phyloP scores from a whole-genome alignment of 495 filamentous ascomycete genomes.

The Thozetella sp. region DNA sequence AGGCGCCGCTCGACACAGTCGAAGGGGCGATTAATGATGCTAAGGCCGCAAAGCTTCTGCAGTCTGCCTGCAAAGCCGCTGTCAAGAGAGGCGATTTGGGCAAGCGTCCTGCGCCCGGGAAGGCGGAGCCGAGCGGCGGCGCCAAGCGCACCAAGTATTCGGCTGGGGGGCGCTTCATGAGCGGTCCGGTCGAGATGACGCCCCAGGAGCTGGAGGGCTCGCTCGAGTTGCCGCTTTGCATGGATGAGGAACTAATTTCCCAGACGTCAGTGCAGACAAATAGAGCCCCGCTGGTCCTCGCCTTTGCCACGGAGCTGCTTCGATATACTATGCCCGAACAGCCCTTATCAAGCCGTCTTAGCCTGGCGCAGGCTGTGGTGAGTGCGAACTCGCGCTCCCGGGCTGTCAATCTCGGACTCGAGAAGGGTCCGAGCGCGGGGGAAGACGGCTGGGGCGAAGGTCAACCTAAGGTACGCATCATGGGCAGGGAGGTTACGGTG shows the following conservation, averaged over 20 bases:
- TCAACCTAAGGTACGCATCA: constrained; percentile 68
- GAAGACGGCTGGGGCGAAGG: constrained; percentile 75
- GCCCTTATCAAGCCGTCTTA: constrained; percentile 77
- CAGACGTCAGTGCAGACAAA: constrained; percentile 69
- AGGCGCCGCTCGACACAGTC: constrained; percentile 53
- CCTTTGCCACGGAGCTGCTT: constrained; percentile 73
- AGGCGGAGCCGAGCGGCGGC: constrained; percentile 18
- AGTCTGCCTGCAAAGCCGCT: constrained; percentile 68
- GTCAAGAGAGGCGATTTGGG: constrained; percentile 38
- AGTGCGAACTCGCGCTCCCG: constrained; percentile 76
- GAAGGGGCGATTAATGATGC: constrained; percentile 66
- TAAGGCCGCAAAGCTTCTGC: constrained; percentile 69
- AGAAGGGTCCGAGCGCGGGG: constrained; percentile 66
- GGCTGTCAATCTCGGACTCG: constrained; percentile 72
- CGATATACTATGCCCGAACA: constrained; percentile 83
- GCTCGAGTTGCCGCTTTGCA: constrained; percentile 59
- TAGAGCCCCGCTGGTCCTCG: constrained; percentile 77
- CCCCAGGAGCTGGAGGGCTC: constrained; percentile 67
- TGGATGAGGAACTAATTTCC: constrained; percentile 60
- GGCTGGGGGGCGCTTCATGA: constrained; percentile 27
- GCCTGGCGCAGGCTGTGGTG: constrained; percentile 77
- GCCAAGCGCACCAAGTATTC: constrained; percentile 45
- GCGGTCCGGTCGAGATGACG: constrained; percentile 38
- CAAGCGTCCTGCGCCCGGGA: constrained; percentile 35
- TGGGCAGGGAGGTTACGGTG: constrained; percentile 72